Conservation (phyloP, 805 yeast genomes). For the Saturnispora besseyi region DNA sequence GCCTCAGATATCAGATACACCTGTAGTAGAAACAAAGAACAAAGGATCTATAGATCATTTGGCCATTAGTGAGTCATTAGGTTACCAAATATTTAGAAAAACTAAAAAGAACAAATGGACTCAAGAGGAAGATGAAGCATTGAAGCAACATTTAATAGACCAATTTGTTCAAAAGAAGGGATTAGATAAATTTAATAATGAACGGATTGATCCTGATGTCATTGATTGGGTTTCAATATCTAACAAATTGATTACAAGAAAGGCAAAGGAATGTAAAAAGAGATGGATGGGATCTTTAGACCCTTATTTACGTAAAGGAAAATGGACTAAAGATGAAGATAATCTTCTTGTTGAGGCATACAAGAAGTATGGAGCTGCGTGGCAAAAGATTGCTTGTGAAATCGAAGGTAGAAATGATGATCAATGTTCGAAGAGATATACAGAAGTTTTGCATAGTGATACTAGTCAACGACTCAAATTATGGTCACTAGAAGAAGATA, state of each 20-base stretch:
- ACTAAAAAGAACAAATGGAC: slow-evolving; percentile 65
- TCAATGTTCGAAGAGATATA: slow-evolving; percentile 87
- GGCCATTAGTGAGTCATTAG: slow-evolving; percentile 60
- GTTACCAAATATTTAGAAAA: slow-evolving; percentile 64
- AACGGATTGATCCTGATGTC: slow-evolving; percentile 29
- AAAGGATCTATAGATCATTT: slow-evolving; percentile 37
- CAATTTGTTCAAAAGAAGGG: slow-evolving; percentile 19
- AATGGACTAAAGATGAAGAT: slow-evolving; percentile 83
- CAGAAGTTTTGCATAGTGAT: slow-evolving; percentile 78
- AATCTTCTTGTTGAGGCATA: slow-evolving; percentile 53
- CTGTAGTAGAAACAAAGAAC: slow-evolving; percentile 10
- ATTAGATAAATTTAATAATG: slow-evolving; percentile 15
- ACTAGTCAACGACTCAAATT: slow-evolving; percentile 68
- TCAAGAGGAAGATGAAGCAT: slow-evolving; percentile 54
- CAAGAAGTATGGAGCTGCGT: slow-evolving; percentile 62
- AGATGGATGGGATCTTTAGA: slow-evolving; percentile 83
- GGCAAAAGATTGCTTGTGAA: slow-evolving; percentile 75
- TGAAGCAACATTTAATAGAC: slow-evolving; percentile 36
- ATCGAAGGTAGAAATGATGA: slow-evolving; percentile 87
- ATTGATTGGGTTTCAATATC: slow-evolving; percentile 60
- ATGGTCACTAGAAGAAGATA: slow-evolving; percentile 76
- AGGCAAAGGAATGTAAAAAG: slow-evolving; percentile 76
- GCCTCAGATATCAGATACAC: neutral
- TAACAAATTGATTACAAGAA: slow-evolving; percentile 38
- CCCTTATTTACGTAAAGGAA: slow-evolving; percentile 73